Conservation (phyloP, 2,329 filamentous ascomycete genomes). For the Ophidiomyces ophidiicola region DNA sequence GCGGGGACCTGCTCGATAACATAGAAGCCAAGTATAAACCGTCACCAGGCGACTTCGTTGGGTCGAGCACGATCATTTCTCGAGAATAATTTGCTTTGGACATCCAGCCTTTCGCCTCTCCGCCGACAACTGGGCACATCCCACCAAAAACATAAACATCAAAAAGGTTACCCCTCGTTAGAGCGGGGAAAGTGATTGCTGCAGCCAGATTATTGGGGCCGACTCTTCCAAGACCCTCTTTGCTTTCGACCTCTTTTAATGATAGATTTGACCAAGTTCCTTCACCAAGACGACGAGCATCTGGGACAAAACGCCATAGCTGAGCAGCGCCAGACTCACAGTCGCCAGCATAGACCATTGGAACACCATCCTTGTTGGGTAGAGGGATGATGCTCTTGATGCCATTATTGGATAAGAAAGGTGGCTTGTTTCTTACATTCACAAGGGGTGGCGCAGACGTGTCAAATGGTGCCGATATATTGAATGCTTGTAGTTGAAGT, state of each 20-base stretch:
- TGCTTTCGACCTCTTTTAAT: constrained; percentile 18
- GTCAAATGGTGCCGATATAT: constrained; percentile 13
- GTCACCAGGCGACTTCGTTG: constrained; percentile 15
- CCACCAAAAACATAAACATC: constrained; percentile 70
- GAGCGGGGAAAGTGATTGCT: constrained; percentile 57
- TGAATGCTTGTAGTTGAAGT: constrained; percentile 13
- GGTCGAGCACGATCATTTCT: constrained; percentile 53
- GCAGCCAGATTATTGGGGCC: constrained; percentile 47
- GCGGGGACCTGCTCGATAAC: constrained; percentile 47
- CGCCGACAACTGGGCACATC: constrained; percentile 57
- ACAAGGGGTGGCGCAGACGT: constrained; percentile 31
- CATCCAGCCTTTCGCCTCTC: constrained; percentile 48
- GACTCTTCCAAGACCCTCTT: constrained; percentile 26
- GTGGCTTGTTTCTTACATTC: constrained; percentile 22
- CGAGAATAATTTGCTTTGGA: constrained; percentile 65
- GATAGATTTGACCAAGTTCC: constrained; percentile 44
- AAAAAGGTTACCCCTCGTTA: constrained; percentile 31
- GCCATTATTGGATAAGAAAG: constrained; percentile 45
- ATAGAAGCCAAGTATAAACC: constrained; percentile 35
- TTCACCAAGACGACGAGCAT: constrained; percentile 53
- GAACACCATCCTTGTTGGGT: constrained; percentile 53
- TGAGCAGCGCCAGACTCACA: constrained; percentile 37
- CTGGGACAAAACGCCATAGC: constrained; percentile 16
- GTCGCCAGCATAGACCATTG: constrained; percentile 62
- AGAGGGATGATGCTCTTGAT: constrained; percentile 54